These are phyloP conservation scores for Yamadazyma spencermartinsiae DNA, from an alignment of 1,139 yeast genomes.

Conservation along the genomic window DNA sequence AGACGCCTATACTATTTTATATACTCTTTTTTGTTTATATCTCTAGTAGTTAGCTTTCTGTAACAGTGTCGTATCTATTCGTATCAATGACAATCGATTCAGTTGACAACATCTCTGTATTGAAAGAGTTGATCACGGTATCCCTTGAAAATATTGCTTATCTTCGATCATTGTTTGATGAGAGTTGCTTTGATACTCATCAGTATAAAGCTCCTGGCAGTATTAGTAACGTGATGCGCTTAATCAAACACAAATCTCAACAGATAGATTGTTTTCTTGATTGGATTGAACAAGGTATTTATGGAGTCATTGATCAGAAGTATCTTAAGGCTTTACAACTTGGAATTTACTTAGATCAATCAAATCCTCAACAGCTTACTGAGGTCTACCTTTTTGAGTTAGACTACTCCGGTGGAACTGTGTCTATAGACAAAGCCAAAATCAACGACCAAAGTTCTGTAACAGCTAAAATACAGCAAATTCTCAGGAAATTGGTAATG, in stretches of 20 bases:
- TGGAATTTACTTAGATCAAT: constrained; percentile 41
- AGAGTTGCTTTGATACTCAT: not conserved
- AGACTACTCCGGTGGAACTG: constrained; percentile 25
- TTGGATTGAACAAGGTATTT: constrained; percentile 54
- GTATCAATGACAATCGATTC: too few species aligned
- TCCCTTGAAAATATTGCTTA: constrained; percentile 9
- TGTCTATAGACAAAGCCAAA: not conserved
- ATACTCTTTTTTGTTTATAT: too few species aligned
- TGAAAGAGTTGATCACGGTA: constrained; percentile 4
- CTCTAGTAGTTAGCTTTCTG: too few species aligned
- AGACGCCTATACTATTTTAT: too few species aligned
- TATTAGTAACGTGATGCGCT: not conserved
- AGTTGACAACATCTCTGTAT: too few species aligned
- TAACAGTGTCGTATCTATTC: too few species aligned
- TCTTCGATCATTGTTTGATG: constrained; percentile 3
- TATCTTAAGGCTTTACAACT: constrained; percentile 47
- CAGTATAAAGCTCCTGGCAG: not conserved
- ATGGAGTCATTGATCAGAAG: constrained; percentile 40
- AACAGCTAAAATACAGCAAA: constrained; percentile 27
- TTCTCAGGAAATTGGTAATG: constrained; percentile 50
- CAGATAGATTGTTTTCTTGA: not conserved
- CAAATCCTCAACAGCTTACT: constrained; percentile 33
- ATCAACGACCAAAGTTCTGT: constrained; percentile 19
- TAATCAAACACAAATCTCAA: not conserved
- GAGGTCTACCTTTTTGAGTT: constrained; percentile 54